Evolutionary conservation across 169 alveolate species (phyloP).

Genomic region (Fabrea salina): DNA sequence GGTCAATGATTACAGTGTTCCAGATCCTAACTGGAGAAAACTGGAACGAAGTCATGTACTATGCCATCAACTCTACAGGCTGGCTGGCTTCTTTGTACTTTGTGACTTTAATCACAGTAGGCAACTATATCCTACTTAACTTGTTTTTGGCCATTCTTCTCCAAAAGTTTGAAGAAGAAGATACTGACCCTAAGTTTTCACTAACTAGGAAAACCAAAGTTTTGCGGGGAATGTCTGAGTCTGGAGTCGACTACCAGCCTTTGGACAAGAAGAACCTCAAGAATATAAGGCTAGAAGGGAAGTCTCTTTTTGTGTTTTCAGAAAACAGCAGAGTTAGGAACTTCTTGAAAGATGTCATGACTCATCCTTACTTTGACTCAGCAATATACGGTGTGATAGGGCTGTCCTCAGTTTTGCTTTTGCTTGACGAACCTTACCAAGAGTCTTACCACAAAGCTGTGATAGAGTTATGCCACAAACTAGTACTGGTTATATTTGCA

Average conservation of each 20-base stretch:
- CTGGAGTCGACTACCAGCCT: background rate
- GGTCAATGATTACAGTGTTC: constrained; percentile 47
- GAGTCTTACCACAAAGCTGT: background rate
- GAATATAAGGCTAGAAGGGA: constrained; percentile 35
- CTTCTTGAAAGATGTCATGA: background rate
- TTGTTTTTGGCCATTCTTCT: constrained; percentile 68
- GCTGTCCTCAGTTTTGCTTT: constrained; percentile 39
- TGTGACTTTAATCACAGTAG: constrained; percentile 45
- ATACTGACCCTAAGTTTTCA: too few relatives aligned
- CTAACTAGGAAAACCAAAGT: too few relatives aligned
- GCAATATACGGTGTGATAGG: constrained; percentile 42
- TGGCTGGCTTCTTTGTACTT: constrained; percentile 42
- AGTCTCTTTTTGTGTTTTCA: constrained; percentile 36
- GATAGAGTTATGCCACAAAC: background rate
- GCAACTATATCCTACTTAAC: constrained; percentile 55
- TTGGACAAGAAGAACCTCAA: background rate
- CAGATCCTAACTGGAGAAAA: constrained; percentile 54
- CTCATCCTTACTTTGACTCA: constrained; percentile 48
- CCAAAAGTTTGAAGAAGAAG: constrained; percentile 38
- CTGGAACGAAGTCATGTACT: constrained; percentile 43
- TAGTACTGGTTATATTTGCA: background rate
- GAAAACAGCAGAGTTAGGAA: constrained; percentile 30
- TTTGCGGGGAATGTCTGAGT: too few relatives aligned
- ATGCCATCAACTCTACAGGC: constrained; percentile 27
- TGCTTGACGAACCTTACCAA: constrained; percentile 40